phyloP scores from a whole-genome alignment of 2,329 filamentous ascomycete species.

The Cladorrhinum sp. region DNA sequence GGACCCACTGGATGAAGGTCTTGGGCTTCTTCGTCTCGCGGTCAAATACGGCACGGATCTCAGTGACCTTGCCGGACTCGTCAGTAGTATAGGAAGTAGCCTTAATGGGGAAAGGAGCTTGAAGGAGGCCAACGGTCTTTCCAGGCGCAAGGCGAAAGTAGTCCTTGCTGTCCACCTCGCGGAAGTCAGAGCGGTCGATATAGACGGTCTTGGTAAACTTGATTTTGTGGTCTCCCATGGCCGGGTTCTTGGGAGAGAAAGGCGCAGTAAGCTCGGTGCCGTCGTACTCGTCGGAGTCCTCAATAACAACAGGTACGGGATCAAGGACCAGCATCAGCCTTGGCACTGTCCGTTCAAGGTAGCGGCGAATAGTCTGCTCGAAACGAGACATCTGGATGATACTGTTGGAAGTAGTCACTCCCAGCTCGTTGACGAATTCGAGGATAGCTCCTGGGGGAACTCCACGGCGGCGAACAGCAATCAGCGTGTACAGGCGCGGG shows the following conservation, averaged over 20 bases:
- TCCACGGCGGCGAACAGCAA: slow-evolving; percentile 77
- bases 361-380: slow-evolving; percentile 78
- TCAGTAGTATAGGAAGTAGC: slow-evolving; percentile 63
- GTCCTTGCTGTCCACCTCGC: slow-evolving; percentile 61
- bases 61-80: slow-evolving; percentile 40
- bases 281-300: slow-evolving; percentile 70
- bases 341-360: slow-evolving; percentile 84
- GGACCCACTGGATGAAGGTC: slow-evolving; percentile 89
- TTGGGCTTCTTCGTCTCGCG: slow-evolving; percentile 72
- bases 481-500: slow-evolving; percentile 82
- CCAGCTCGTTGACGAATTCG: slow-evolving; percentile 86
- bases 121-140: slow-evolving; percentile 64
- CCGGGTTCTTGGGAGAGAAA: slow-evolving; percentile 47
- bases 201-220: slow-evolving; percentile 62
- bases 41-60: slow-evolving; percentile 58
- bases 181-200: slow-evolving; percentile 69
- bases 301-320: slow-evolving; percentile 77
- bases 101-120: slow-evolving; percentile 61
- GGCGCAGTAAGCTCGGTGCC: slow-evolving; percentile 57
- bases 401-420: slow-evolving; percentile 77
- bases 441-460: slow-evolving; percentile 85
- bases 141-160: slow-evolving; percentile 70
- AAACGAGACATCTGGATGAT: slow-evolving; percentile 80
- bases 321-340: slow-evolving; percentile 87
- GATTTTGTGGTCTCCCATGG: slow-evolving; percentile 35